Base-by-base conservation (phyloP, 345 rosid genomes). In the Aquilaria yunnanensis region DNA sequence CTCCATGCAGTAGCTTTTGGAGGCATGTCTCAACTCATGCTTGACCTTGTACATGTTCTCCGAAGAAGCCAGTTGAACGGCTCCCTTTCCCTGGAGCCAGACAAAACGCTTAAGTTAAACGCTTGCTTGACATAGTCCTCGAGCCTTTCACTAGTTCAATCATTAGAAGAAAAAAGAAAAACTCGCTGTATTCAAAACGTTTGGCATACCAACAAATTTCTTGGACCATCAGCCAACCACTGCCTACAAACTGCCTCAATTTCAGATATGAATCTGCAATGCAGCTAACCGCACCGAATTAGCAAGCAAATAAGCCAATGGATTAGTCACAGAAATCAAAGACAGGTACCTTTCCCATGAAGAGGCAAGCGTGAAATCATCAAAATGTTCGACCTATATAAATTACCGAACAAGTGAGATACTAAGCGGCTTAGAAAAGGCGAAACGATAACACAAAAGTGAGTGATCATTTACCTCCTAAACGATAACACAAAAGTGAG, bases 301-400 rank as follows among this genome's bases (percentile, higher is more conserved):
- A 14, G 2, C 14, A 5, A 6, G 33, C 49, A 43, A 41, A 14
- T 49, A 10, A 7, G 53, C 29, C 53, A 31, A 46, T n/a, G 14
- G 16, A 60, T 43, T 52, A 31, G 41, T 6, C 12, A 34, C 7
- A 37, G 5, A 9, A 63, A 31, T 32, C 2, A 60, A 4, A 51
- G 14, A 16, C 2, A 45, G 57, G 14, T 80, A 89, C 94, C 96
- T 89, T 73, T 94, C 97, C 99, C 99, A 94, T 2, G 99, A 84
- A 54, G 97, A 94, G 14, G 96, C 99, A 56, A 94, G 78, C n/a
- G 99, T 94, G 54, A 94, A 94, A 80, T 90, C 99, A 73, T 88
- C 89, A 58, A 94, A 94, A 65, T 88, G 81, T 76, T 94, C 93
- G 5, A 90, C 78, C 99, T 94, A 78, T 66, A 72, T 0, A 32